These are phyloP conservation scores for Endogone sp. DNA, from an alignment of 192 early-diverging fungal genomes.

Conservation along the genomic window DNA sequence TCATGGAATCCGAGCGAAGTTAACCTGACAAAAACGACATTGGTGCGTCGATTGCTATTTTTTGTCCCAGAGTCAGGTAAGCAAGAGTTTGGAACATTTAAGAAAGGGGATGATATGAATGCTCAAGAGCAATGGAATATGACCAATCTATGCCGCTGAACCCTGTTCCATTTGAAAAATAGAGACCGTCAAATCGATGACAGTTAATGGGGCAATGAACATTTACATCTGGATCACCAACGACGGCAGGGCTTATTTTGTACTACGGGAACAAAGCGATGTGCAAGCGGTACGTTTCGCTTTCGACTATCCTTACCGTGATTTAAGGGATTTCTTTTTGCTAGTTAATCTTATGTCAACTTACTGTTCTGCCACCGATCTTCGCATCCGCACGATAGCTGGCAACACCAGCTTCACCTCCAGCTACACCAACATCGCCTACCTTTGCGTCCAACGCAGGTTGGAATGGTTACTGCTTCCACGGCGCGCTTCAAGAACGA, in stretches of 20 bases:
- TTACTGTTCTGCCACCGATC: not conserved
- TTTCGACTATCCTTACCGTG: not conserved
- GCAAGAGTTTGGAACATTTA: not conserved
- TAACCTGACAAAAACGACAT: conserved; percentile 48
- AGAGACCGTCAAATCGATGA: conserved; percentile 12
- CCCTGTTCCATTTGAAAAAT: conserved; percentile 7
- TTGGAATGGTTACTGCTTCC: conserved; percentile 52
- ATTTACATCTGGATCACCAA: conserved; percentile 53
- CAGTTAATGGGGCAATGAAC: conserved; percentile 30
- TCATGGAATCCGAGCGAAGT: conserved; percentile 65
- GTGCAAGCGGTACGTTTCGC: not conserved
- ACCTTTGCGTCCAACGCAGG: conserved; percentile 2
- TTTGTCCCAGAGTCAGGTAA: conserved; percentile 34
- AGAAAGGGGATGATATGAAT: conserved; percentile 2
- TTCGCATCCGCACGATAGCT: not conserved
- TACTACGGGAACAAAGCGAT: conserved; percentile 26
- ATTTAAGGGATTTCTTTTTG: not conserved
- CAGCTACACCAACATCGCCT: not conserved
- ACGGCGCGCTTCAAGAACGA: conserved; percentile 12
- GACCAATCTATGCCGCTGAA: conserved; percentile 9
- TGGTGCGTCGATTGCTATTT: conserved; percentile 30
- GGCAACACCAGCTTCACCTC: not conserved
- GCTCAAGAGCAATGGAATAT: no score
- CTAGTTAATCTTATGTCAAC: not conserved
- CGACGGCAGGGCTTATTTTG: conserved; percentile 64